Conservation (phyloP, 257 asterid species). For the Lycium ferocissimum region DNA sequence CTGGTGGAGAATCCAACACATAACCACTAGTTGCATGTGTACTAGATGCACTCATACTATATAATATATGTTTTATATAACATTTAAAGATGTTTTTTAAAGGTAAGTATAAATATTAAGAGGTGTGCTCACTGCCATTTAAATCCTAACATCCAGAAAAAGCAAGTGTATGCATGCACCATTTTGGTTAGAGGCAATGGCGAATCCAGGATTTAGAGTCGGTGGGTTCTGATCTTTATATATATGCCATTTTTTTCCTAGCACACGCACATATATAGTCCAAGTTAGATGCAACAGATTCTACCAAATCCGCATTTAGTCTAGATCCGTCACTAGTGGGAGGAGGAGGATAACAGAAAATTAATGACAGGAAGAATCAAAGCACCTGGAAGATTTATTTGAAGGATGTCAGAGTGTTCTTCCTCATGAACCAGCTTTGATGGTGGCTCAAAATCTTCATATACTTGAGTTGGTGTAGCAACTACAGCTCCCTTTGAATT, state of each 20-base stretch:
- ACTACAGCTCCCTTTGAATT: slow-evolving; percentile 40
- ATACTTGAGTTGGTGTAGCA: slow-evolving; percentile 29
- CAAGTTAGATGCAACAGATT: background rate
- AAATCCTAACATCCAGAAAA: background rate
- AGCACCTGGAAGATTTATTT: slow-evolving; percentile 64
- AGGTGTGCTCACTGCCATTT: background rate
- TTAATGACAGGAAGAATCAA: background rate
- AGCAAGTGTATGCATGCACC: background rate
- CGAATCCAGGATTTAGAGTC: background rate
- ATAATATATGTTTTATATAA: background rate
- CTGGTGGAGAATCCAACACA: background rate
- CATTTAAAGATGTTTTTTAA: background rate
- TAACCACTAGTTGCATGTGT: background rate
- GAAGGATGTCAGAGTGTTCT: slow-evolving; percentile 61
- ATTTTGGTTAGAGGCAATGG: background rate
- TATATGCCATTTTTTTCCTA: background rate
- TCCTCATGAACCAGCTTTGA: slow-evolving; percentile 50
- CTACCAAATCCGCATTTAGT: background rate
- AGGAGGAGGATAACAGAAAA: background rate
- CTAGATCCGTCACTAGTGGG: background rate
- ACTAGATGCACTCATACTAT: background rate
- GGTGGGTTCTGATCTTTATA: background rate
- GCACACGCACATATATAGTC: background rate
- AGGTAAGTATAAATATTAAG: background rate
- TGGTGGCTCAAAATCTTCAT: slow-evolving; percentile 58